These are phyloP conservation scores for Conringia planisiliqua DNA, from an alignment of 345 rosid genomes.

Conservation along the genomic window DNA sequence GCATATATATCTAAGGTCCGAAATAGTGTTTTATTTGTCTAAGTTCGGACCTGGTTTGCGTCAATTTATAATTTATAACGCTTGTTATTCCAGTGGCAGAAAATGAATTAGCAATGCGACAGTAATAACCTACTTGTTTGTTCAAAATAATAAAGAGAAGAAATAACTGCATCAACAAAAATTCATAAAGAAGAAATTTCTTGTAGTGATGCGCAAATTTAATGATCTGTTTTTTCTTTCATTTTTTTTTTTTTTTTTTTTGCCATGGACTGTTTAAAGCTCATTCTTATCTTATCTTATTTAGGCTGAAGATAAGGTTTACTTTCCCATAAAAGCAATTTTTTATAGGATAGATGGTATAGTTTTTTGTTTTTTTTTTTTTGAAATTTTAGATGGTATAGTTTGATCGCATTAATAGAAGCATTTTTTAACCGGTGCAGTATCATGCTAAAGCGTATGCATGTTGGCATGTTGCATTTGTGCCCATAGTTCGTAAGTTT, in stretches of 20 bases:
- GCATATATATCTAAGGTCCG: neutral
- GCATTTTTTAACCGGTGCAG: neutral
- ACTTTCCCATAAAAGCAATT: constrained; percentile 5
- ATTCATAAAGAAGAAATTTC: neutral
- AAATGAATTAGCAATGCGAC: neutral
- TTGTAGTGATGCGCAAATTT: neutral
- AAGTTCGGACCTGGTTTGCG: too few relatives aligned
- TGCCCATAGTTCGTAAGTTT: neutral
- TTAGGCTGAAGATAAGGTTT: constrained; percentile 15
- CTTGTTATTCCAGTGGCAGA: neutral
- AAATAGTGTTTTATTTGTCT: too few relatives aligned
- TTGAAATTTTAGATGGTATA: too few relatives aligned
- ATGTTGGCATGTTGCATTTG: constrained; percentile 17
- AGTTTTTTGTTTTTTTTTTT: too few relatives aligned
- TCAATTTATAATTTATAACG: neutral
- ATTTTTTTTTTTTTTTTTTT: neutral
- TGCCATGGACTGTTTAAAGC: neutral
- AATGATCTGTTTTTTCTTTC: neutral
- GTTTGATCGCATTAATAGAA: too few relatives aligned
- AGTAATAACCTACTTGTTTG: neutral
- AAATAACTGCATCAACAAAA: neutral
- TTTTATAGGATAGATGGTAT: too few relatives aligned
- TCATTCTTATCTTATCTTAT: constrained; percentile 12
- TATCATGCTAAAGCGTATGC: constrained; percentile 12
- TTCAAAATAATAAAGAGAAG: neutral